Evolutionary conservation across 306 rosid species (phyloP), one percentile per base, ranked within the genome.

Genomic region (Glycine tomentella): DNA sequence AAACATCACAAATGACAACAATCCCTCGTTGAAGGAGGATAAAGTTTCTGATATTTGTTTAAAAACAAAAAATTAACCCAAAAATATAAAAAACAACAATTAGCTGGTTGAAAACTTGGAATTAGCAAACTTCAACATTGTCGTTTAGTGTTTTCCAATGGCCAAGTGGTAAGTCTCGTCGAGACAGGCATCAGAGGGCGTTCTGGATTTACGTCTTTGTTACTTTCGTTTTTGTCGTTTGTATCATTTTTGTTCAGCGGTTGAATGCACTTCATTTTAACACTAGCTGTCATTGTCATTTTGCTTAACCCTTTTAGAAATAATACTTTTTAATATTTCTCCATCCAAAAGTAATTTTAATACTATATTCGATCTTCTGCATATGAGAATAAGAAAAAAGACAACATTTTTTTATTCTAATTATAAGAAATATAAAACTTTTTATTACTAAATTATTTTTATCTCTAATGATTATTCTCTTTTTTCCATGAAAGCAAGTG

Each of bases 211-310:
- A n/a, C 17, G 9, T 65, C 25, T 0, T 64, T 38, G 51, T 40
- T 9, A n/a, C 52, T 42, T 66, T n/a, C 11, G 34, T 40, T 66
- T 57, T 66, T 66, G 72, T 66, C 72, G 51, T 66, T 66, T 66
- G 34, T 34, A 13, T 63, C 42, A 63, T 2, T 33, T 62, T 63
- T 63, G 16, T 12, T 63, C 46, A 12, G 2, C 0, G 9, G 7
- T 65, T 36, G 7, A 38, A 9, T 25, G 51, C 6, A 46, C 3
- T 61, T 38, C 1, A 12, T 45, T 44, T 68, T 4, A 16, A 4
- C 5, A 36, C 3, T 5, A 6, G 38, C 53, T 45, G 38, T 44
- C 46, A 42, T 68, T 68, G 38, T 44, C 55, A 68, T 20, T 68
- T 20, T 20, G 16, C 57, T 68, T 67, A 15, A 67, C 31, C 72